Evolutionary conservation across 2,329 filamentous ascomycete species (phyloP).

Genomic region (Colletotrichum horii): DNA sequence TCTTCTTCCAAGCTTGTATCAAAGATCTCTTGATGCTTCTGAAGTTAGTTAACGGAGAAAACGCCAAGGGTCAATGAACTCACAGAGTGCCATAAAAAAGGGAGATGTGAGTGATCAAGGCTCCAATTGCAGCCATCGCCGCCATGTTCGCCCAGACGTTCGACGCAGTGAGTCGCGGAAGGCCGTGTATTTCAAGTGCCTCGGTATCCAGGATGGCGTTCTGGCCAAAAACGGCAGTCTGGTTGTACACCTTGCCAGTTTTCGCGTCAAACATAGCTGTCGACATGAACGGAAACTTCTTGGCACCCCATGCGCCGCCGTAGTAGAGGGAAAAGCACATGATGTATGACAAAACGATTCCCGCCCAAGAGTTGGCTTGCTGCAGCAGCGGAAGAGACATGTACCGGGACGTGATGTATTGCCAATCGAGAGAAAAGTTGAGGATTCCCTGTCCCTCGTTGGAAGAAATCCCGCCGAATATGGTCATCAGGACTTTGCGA

Average conservation of each 20-base stretch:
- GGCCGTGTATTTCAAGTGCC: constrained; percentile 36
- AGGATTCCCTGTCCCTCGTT: constrained; percentile 45
- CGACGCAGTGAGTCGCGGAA: constrained; percentile 42
- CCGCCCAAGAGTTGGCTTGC: constrained; percentile 41
- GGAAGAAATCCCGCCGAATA: constrained; percentile 52
- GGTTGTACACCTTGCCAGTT: constrained; percentile 43
- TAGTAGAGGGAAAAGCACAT: constrained; percentile 47
- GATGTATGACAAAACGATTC: constrained; percentile 40
- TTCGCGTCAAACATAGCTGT: constrained; percentile 42
- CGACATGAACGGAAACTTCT: constrained; percentile 28
- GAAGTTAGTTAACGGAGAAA: background rate
- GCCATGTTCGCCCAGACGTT: constrained; percentile 49
- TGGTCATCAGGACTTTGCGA: constrained; percentile 46
- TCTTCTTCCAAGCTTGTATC: constrained; percentile 29
- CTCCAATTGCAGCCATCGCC: constrained; percentile 47
- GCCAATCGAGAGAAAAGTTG: constrained; percentile 46
- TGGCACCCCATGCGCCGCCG: constrained; percentile 37
- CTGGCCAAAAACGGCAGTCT: constrained; percentile 43
- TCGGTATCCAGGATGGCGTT: constrained; percentile 5
- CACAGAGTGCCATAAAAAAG: constrained; percentile 29
- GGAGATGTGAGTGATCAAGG: constrained; percentile 39
- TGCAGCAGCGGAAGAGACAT: constrained; percentile 20
- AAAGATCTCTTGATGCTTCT: constrained; percentile 8
- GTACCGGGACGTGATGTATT: constrained; percentile 37
- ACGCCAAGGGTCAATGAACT: background rate